phyloP scores from a whole-genome alignment of 306 rosid genomes.

The Ceratonia siliqua region DNA sequence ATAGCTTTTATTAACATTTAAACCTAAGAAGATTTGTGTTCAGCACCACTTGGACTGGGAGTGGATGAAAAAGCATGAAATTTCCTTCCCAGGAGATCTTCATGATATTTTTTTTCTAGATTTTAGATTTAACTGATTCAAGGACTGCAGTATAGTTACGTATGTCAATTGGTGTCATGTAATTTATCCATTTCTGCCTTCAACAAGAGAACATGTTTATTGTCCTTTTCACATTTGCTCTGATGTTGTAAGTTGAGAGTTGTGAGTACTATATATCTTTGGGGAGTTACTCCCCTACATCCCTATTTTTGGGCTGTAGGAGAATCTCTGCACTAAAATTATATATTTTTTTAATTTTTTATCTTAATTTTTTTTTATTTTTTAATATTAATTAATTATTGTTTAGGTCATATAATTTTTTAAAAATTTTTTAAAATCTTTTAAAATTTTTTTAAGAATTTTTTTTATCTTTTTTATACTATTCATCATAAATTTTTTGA shows the following conservation, averaged over 20 bases:
- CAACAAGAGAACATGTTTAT: constrained; percentile 23
- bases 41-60: constrained; percentile 50
- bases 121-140: constrained; percentile 36
- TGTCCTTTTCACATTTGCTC: constrained; percentile 46
- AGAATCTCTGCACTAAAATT: no score
- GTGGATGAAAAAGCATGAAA: constrained; percentile 64
- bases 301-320: no score
- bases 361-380: no score
- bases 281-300: no score
- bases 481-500: no score
- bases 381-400: no score
- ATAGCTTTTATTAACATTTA: constrained; percentile 27
- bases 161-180: constrained; percentile 31
- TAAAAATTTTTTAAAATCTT: no score
- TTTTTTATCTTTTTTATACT: no score
- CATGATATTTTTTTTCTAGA: constrained; percentile 30
- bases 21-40: constrained; percentile 35
- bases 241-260: constrained; percentile 32
- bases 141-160: constrained; percentile 39
- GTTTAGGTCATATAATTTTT: no score
- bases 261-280: neutral
- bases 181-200: constrained; percentile 37
- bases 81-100: constrained; percentile 52
- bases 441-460: no score
- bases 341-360: no score